Percentiles rank a stretch among this genome's conserved stretches.
phyloP scores from a whole-genome alignment of 2,329 filamentous ascomycete genomes.

The Penicillium sumatraense region DNA sequence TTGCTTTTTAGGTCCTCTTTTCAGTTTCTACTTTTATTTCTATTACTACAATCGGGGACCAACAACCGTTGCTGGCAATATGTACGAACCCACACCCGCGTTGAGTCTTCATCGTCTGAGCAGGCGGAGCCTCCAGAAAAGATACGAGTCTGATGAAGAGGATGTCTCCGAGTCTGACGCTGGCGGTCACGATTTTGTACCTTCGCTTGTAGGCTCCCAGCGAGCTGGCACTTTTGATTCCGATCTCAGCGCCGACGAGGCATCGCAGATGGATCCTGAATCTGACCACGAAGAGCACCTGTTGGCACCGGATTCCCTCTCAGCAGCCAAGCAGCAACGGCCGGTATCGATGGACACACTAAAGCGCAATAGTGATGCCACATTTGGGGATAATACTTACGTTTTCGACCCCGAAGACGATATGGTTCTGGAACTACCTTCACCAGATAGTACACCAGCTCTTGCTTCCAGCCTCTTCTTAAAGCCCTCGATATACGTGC shows the following conservation, averaged over 20 bases:
- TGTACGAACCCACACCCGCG: constrained; percentile 33
- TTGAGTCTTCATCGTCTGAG: constrained; percentile 37
- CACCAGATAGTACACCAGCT: constrained; percentile 31
- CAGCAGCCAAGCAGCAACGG: constrained; percentile 29
- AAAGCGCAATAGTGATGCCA: constrained; percentile 38
- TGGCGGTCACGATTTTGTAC: constrained; percentile 36
- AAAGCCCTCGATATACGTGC: constrained; percentile 35
- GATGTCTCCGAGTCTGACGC: constrained; percentile 43
- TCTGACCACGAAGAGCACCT: constrained; percentile 27
- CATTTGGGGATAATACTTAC: constrained; percentile 36
- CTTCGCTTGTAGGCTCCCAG: constrained; percentile 36
- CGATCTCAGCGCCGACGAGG: constrained; percentile 37
- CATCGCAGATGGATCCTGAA: constrained; percentile 28
- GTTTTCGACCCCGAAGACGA: constrained; percentile 39
- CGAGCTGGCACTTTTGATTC: constrained; percentile 33
- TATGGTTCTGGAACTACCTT: constrained; percentile 38
- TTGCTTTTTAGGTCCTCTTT: background rate
- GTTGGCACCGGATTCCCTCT: constrained; percentile 22
- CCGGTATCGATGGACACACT: constrained; percentile 42
- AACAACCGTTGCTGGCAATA: constrained; percentile 25
- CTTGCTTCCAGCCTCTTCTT: constrained; percentile 35
- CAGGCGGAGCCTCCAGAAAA: constrained; percentile 35
- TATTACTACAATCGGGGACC: no score
- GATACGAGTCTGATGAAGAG: constrained; percentile 46
- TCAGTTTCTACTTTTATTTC: background rate